Evolutionary conservation across 108 stramenopile genomes (phyloP).

Genomic region (Nannochloropsis gaditana): DNA sequence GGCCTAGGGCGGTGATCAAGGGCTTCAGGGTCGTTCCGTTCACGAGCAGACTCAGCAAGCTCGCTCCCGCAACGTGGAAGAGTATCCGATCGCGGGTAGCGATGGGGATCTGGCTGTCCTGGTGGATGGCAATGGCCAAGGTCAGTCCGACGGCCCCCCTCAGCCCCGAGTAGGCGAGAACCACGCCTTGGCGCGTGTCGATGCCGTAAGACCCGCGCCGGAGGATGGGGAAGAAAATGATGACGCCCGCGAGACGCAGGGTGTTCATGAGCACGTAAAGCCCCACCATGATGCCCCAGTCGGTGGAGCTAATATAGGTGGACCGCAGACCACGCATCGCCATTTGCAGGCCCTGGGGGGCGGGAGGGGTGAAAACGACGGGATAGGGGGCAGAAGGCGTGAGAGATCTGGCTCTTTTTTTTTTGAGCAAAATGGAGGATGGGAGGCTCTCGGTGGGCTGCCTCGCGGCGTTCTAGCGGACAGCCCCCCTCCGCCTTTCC

Average conservation of each 20-base stretch:
- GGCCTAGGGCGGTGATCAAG: conserved; percentile 43
- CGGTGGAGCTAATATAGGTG: conserved; percentile 50
- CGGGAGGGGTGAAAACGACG: not conserved
- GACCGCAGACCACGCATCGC: not conserved
- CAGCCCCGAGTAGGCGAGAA: conserved; percentile 56
- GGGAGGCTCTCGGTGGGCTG: not conserved
- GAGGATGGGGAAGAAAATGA: conserved; percentile 13
- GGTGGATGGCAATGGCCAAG: conserved; percentile 55
- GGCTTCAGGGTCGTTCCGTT: conserved; percentile 54
- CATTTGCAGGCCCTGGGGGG: not conserved
- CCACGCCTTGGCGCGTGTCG: conserved; percentile 29
- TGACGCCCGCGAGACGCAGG: conserved; percentile 61
- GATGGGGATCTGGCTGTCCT: conserved; percentile 15
- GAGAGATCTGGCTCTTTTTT: not conserved
- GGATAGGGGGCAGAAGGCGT: not conserved
- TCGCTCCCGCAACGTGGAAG: conserved; percentile 58
- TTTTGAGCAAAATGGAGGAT: too few species aligned
- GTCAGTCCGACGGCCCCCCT: conserved; percentile 63
- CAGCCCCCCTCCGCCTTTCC: conserved; percentile 26
- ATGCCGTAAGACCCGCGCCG: conserved; percentile 33
- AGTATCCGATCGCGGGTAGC: conserved; percentile 39
- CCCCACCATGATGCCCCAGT: conserved; percentile 53
- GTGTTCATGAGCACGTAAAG: conserved; percentile 60
- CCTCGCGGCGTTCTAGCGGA: not conserved
- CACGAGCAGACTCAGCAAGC: conserved; percentile 60